Conservation (phyloP, 2,329 filamentous ascomycete species). For the Ascochyta pisi region DNA sequence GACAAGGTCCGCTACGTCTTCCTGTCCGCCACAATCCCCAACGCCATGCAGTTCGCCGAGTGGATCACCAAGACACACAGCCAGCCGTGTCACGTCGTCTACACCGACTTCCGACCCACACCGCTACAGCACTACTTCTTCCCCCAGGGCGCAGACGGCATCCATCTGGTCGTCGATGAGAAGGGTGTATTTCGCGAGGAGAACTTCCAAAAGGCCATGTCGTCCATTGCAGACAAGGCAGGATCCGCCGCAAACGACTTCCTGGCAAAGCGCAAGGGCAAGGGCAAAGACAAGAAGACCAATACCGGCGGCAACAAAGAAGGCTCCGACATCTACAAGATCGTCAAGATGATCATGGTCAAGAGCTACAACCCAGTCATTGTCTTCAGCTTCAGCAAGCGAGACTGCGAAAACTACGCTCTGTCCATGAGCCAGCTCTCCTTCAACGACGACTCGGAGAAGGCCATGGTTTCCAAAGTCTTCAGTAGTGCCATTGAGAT, state of each 20-base stretch:
- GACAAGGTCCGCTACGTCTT: conserved; percentile 99
- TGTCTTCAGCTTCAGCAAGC: conserved; percentile 99
- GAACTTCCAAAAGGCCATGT: conserved; percentile 97
- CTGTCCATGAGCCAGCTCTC: conserved; percentile 84
- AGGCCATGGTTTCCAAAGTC: conserved; percentile 90
- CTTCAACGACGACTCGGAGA: conserved; percentile 97
- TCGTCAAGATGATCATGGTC: conserved; percentile 98
- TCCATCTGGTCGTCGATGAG: conserved; percentile 93
- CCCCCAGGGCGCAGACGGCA: conserved; percentile 88
- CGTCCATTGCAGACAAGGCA: conserved; percentile 84
- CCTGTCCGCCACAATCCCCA: conserved; percentile 95
- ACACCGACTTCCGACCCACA: conserved; percentile 97
- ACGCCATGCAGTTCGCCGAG: conserved; percentile 98
- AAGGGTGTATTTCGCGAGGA: conserved; percentile 95
- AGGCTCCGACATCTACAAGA: conserved; percentile 90
- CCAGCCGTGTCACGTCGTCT: conserved; percentile 98
- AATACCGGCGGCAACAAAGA: conserved; percentile 78
- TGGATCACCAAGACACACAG: conserved; percentile 99
- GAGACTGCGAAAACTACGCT: conserved; percentile 91
- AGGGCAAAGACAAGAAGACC: conserved; percentile 88
- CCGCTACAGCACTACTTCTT: conserved; percentile 98
- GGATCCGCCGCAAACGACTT: conserved; percentile 82
- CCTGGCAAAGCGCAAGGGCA: conserved; percentile 81
- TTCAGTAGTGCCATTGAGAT: conserved; percentile 93
- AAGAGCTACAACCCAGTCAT: conserved; percentile 98